Base-by-base conservation (phyloP, 495 filamentous ascomycete species). In the Aspergillus conjunctus region DNA sequence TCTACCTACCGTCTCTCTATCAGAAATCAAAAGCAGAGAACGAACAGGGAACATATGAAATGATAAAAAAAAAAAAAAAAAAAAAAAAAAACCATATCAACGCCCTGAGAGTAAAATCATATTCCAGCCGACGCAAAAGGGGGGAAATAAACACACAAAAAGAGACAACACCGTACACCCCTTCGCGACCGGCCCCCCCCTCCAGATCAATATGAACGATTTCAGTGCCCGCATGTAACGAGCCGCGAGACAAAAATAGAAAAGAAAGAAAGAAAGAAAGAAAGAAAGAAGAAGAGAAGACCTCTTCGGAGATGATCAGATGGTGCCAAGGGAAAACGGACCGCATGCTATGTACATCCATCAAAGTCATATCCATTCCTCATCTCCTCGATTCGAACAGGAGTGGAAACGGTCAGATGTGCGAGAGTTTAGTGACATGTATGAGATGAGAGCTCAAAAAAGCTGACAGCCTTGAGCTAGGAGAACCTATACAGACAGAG, bases 261-360 rank as follows among this genome's bases (percentile, higher is more conserved):
- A 33, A 56, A 53, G 55, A 12, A 60, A 57, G 50, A 26, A 61
- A 46, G 54, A 63, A 50, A 55, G n/a, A 58, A 56, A n/a, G n/a
- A 21, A 48, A 11, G 9, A 33, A 55, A 26, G 26, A 26, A 26
- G 26, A 14, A 60, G 39, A 57, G 50, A 53, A 26, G 41, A 56
- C 21, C 30, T 22, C 46, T 32, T 15, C 56, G 11, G 26, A 54
- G 9, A 57, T 32, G 53, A 48, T 10, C 18, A 55, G 46, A 66
- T 65, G 22, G 44, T n/a, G 46, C 52, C 56, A 66, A 65, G 52
- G 63, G 44, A 52, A 56, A 53, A 55, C 17, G 58, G 54, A 61
- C 51, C 60, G 48, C 58, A 65, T 64, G 65, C 64, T 70, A 68
- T 68, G 63, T 68, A 68, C 68, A 68, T 64, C 62, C 65, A 56